Evolutionary conservation across 1,139 yeast genomes (phyloP).

Genomic region (Pichia sp.): DNA sequence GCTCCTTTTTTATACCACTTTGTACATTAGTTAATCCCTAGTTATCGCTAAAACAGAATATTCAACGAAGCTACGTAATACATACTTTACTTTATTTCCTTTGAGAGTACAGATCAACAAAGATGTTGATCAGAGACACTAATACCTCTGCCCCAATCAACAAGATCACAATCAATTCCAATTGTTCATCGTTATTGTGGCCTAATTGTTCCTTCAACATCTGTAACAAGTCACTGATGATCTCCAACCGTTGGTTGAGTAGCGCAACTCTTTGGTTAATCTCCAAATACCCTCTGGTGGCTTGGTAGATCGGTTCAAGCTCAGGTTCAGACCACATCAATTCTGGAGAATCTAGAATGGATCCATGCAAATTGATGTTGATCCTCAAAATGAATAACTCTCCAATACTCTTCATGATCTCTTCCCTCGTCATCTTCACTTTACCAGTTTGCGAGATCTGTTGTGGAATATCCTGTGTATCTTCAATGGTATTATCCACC

Average conservation of each 20-base stretch:
- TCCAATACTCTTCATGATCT: slow-evolving; percentile 94
- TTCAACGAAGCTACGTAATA: neutral
- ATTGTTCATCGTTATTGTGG: slow-evolving; percentile 83
- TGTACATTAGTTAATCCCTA: neutral
- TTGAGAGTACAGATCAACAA: slow-evolving; percentile 25
- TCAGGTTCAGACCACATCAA: slow-evolving; percentile 99
- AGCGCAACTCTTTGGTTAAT: slow-evolving; percentile 88
- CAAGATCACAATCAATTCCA: slow-evolving; percentile 89
- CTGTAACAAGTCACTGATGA: slow-evolving; percentile 83
- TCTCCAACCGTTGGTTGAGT: slow-evolving; percentile 86
- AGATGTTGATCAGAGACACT: slow-evolving; percentile 71
- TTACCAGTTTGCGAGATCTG: slow-evolving; percentile 93
- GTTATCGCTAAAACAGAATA: too few relatives aligned
- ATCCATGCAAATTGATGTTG: slow-evolving; percentile 88
- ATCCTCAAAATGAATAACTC: slow-evolving; percentile 87
- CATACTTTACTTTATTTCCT: slow-evolving; percentile 1
- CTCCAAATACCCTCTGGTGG: slow-evolving; percentile 89
- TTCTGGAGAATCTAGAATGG: slow-evolving; percentile 93
- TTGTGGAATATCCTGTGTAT: slow-evolving; percentile 93
- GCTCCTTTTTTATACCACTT: too few relatives aligned
- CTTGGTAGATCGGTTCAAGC: slow-evolving; percentile 93
- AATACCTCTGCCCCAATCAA: slow-evolving; percentile 87
- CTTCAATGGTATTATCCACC: slow-evolving; percentile 93
- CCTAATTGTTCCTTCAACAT: slow-evolving; percentile 97
- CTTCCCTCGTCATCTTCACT: slow-evolving; percentile 89